A percentile compares a stretch with the other conserved stretches of the same genome.
phyloP scores from a whole-genome alignment of 176 grass and related monocot genomes.

The Elymus sibiricus region DNA sequence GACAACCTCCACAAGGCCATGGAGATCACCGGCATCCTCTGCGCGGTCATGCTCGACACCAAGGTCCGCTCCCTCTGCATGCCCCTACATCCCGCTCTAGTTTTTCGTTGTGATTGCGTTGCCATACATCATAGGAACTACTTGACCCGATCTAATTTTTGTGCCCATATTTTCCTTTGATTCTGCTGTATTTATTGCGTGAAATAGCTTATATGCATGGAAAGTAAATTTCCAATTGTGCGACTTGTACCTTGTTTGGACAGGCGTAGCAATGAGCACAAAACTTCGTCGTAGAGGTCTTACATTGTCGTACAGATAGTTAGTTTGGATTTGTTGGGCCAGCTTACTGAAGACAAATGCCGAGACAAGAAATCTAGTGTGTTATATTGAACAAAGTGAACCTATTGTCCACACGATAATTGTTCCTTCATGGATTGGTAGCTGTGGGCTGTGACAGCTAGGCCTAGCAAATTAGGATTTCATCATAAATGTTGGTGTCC shows the following conservation, averaged over 20 bases:
- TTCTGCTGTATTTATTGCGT: not conserved
- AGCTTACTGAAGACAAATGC: not conserved
- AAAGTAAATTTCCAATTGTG: not conserved
- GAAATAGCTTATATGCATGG: not conserved
- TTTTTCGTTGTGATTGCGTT: not conserved
- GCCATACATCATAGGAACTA: not conserved
- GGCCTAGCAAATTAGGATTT: not conserved
- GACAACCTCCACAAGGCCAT: constrained; percentile 74
- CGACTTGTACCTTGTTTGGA: too few species aligned
- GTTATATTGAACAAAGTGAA: not conserved
- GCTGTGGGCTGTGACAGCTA: not conserved
- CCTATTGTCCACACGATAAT: not conserved
- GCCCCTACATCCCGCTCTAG: not conserved
- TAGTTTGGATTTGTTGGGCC: too few species aligned
- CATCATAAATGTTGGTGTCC: not conserved
- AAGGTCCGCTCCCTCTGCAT: constrained; percentile 37
- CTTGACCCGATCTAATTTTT: constrained; percentile 17
- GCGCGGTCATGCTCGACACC: constrained; percentile 93
- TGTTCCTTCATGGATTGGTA: not conserved
- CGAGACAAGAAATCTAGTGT: not conserved
- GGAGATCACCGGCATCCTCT: constrained; percentile 69
- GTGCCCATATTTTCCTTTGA: not conserved
- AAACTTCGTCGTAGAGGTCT: too few species aligned
- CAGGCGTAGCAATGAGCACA: too few species aligned
- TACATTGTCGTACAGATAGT: too few species aligned